Evolutionary conservation across 2,329 filamentous ascomycete genomes (phyloP), one percentile per base, ranked within the genome.

Genomic region (Bipolaris bicolor): DNA sequence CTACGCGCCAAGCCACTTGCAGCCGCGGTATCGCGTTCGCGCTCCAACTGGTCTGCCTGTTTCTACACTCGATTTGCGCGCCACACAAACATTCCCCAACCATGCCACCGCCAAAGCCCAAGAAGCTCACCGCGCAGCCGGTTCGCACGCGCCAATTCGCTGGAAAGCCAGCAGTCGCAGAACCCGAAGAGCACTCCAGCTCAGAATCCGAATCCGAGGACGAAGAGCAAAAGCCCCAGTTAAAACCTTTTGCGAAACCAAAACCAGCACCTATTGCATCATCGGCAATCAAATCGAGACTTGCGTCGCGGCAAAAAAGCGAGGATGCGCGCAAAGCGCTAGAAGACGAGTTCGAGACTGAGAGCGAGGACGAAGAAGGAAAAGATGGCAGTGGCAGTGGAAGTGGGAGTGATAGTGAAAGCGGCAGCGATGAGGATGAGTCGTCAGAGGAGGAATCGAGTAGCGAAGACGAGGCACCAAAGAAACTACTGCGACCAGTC

Each of bases 61-160:
- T 13, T 52, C 13, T 45, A 43, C 49, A 50, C 52, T 31, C 31
- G 29, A 7, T 43, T 24, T 44, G 20, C 37, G 41, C 37, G 47
- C 47, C 39, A 33, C 16, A 5, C 37, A 13, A 3, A 43, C 29
- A 51, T 31, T 3, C 18, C 49, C 26, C 47, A 48, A 51, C 48
- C 9, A 71, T 86, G 84, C 88, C 90, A 60, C 86, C 88, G 11
- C 63, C 69, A 11, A 69, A 57, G 45, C 37, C 67, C 2, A 92
- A 91, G 76, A 90, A 91, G 71, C 97, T 98, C 91, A 98, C 94
- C 62, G 92, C 93, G 61, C 97, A 97, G 72, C 92, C 91, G 3
- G 79, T 89, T 57, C 88, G 88, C 74, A 86, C 88, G 65, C 90
- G 95, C 55, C 90, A 97, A 70, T 88, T 92, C 57, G 89, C 94